Conservation (phyloP, 768 basidiomycete species). For the Infundibulicybe gibba region DNA sequence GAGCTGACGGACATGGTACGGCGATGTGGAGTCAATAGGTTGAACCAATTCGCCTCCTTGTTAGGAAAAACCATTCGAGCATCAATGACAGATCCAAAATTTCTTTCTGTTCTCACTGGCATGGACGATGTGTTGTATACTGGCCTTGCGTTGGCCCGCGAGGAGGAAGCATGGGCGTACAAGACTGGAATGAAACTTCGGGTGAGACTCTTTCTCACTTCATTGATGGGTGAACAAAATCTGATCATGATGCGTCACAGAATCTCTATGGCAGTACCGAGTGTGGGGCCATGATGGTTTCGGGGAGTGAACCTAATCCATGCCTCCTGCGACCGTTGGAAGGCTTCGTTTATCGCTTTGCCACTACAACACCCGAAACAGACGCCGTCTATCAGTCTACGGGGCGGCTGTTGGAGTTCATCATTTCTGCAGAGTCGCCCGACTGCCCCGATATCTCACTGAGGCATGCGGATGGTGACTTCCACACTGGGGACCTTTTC, state of each 20-base stretch:
- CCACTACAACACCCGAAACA: slow-evolving; percentile 42
- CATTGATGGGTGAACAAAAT: slow-evolving; percentile 9
- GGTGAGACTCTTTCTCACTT: slow-evolving; percentile 40
- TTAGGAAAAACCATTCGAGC: slow-evolving; percentile 29
- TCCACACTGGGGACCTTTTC: slow-evolving; percentile 84
- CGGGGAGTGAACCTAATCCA: slow-evolving; percentile 45
- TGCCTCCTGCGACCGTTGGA: slow-evolving; percentile 53
- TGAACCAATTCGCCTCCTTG: slow-evolving; percentile 73
- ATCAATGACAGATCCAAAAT: slow-evolving; percentile 56
- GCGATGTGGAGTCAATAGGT: slow-evolving; percentile 63
- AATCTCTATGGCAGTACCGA: slow-evolving; percentile 83
- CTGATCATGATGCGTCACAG: slow-evolving; percentile 29
- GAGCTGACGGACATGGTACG: slow-evolving; percentile 71
- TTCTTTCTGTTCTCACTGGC: slow-evolving; percentile 49
- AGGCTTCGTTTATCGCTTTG: slow-evolving; percentile 60
- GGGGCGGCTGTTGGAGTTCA: slow-evolving; percentile 58
- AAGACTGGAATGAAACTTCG: slow-evolving; percentile 56
- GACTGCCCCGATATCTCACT: slow-evolving; percentile 66
- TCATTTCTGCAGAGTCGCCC: slow-evolving; percentile 61
- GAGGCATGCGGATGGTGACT: slow-evolving; percentile 61
- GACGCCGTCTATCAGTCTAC: slow-evolving; percentile 51
- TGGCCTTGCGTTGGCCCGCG: slow-evolving; percentile 59
- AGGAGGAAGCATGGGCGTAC: slow-evolving; percentile 73
- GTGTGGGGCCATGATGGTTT: slow-evolving; percentile 68
- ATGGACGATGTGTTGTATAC: slow-evolving; percentile 65